Evolutionary conservation across 2,329 filamentous ascomycete genomes (phyloP).

Genomic region (Aschersonia sp.): DNA sequence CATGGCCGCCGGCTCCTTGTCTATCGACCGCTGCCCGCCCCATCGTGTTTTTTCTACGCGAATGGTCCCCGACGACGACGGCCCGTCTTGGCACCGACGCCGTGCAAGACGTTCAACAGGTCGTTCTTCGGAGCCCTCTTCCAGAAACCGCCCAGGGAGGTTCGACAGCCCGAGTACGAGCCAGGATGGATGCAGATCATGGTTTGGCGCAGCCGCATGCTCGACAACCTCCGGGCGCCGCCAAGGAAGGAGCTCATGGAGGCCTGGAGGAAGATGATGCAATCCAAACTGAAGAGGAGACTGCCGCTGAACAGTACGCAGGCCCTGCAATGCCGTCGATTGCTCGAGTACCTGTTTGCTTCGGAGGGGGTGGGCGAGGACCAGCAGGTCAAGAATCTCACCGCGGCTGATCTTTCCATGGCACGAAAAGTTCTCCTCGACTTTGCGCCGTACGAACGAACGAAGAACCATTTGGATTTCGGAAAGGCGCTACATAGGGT

Average conservation of each 20-base stretch:
- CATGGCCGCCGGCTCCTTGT: constrained; percentile 26
- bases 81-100: constrained; percentile 10
- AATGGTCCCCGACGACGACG: constrained; percentile 14
- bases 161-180: constrained; percentile 49
- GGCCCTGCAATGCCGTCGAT: constrained; percentile 37
- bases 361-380: constrained; percentile 5
- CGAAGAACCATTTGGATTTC: constrained; percentile 31
- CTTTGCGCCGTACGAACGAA: constrained; percentile 25
- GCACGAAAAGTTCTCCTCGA: constrained; percentile 29
- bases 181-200: constrained; percentile 61
- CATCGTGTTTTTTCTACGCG: constrained; percentile 19
- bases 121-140: constrained; percentile 49
- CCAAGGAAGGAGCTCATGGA: constrained; percentile 44
- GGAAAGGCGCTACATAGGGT: constrained; percentile 26
- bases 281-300: constrained; percentile 32
- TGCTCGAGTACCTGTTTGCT: constrained; percentile 42
- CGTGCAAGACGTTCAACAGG: constrained; percentile 11
- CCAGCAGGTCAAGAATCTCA: constrained; percentile 16
- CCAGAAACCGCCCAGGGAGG: constrained; percentile 39
- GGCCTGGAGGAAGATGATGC: constrained; percentile 52
- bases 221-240: constrained; percentile 51
- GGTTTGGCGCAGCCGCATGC: constrained; percentile 47
- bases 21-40: constrained; percentile 14
- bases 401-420: constrained; percentile 25
- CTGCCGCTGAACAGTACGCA: constrained; percentile 49